Evolutionary conservation across 2,329 filamentous ascomycete genomes (phyloP), one percentile per base, ranked within the genome.

Genomic region (Emergomyces orientalis): DNA sequence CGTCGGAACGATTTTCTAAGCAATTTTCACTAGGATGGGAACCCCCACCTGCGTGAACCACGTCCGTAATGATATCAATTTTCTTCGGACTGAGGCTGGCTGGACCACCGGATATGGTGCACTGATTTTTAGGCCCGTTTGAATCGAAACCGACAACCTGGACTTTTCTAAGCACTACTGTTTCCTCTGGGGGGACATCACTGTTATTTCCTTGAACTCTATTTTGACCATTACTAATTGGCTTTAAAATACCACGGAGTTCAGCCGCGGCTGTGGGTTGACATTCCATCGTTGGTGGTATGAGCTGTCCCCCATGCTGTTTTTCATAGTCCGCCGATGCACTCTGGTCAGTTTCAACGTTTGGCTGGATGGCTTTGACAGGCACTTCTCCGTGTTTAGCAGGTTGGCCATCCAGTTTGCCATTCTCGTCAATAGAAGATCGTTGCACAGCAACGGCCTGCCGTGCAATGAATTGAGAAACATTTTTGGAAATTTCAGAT

Each of bases 401-500:
- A 22, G n/a, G n/a, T n/a, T n/a, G 54, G n/a, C n/a, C 14, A 9
- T 25, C 54, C 11, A 14, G n/a, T n/a, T 25, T 39, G 54, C 19
- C 34, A 34, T 56, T 19, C 11, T 57, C 32, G 11, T 32, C 32
- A 3, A 37, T 2, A 8, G 52, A 55, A 34, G 2, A 13, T 17
- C 32, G 52, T 49, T 37, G 25, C 14, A 6, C 43, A 32, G 17
- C 30, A 43, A 30, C 32, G 8, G 34, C 57, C 43, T 66, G 63
- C 30, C 61, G 62, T 30, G 64, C 62, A n/a, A 67, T 68, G 39
- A 68, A 68, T 17, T 62, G 30, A 22, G 64, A 65, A 39, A 68
- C 64, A 32, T 67, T 65, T 47, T 63, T 58, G 2, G 65, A 66
- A 47, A 68, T 56, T 32, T 66, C 60, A n/a, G 63, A 64, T 17